Evolutionary conservation across 805 yeast genomes (phyloP), one percentile per base, ranked within the genome.

Genomic region (Suhomyces prunicola): DNA sequence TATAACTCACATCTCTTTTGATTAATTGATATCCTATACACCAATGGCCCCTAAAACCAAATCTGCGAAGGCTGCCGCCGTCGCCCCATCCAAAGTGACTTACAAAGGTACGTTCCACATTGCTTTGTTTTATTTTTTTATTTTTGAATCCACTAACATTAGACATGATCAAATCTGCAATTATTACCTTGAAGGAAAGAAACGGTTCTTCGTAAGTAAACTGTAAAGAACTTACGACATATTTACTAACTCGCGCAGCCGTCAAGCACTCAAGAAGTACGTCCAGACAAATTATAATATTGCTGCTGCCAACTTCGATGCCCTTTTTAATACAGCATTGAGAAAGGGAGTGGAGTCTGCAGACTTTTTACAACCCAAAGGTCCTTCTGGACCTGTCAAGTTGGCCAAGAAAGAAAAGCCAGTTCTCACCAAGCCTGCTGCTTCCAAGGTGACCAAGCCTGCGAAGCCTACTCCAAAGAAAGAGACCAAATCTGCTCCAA

Each of bases 211-310:
- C 82, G 84, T 80, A 78, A 61, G 84, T 80, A 53, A 24, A 45
- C 12, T 49, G 19, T 24, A 40, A 19, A 23, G 7, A 47, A 13
- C 15, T 12, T n/a, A 19, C 9, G 23, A 17, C 24, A 39, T 17
- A 39, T 6, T 19, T 52, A 61, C 67, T 63, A 61, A 63, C 67
- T 15, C 33, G 10, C 44, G n/a, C 51, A 81, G 91, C 62, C 92
- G 97, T 70, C 93, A 87, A 69, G 93, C 94, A 10, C 78, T 91
- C 66, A 91, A 90, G 80, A 90, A 90, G 72, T 88, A 83, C 71
- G 84, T 90, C 59, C 84, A 80, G 71, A 72, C 85, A 66, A 80
- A 83, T 73, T 79, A 74, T 74, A 76, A 84, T 59, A 73, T 82
- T 60, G 77, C 79, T 46, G 76, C 87, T n/a, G 52, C 79, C 50